A percentile compares a stretch with the other conserved stretches of the same genome.
Conservation (phyloP, 345 rosid species). For the Rhodomyrtus tomentosa region DNA sequence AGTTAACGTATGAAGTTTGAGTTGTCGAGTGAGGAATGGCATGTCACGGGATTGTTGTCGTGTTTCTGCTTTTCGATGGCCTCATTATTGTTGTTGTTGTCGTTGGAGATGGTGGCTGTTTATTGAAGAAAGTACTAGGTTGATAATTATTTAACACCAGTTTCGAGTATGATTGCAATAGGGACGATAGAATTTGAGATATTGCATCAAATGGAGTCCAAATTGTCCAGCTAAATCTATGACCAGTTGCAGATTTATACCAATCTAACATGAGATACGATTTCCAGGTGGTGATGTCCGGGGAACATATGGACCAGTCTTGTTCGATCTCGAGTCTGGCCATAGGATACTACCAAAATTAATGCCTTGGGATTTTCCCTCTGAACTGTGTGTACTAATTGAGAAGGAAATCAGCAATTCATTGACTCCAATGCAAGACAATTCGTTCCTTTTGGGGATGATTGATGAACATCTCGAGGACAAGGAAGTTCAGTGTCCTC, state of each 20-base stretch:
- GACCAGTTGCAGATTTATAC: background rate
- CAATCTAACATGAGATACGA: background rate
- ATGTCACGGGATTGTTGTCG: background rate
- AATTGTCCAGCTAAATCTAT: background rate
- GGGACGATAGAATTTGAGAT: background rate
- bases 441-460: conserved; percentile 13
- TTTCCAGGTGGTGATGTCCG: conserved; percentile 27
- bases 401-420: conserved; percentile 56
- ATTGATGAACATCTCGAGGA: conserved; percentile 25
- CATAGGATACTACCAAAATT: conserved; percentile 52
- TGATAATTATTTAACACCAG: background rate
- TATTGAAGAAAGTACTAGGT: background rate
- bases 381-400: conserved; percentile 57
- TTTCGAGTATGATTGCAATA: background rate
- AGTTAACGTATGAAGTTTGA: background rate
- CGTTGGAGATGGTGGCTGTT: background rate
- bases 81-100: background rate
- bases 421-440: conserved; percentile 35
- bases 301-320: conserved; percentile 10
- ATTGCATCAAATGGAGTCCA: background rate
- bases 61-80: background rate
- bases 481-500: conserved; percentile 16
- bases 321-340: conserved; percentile 49
- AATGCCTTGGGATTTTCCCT: conserved; percentile 63
- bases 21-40: background rate